A percentile compares a stretch with the other conserved stretches of the same genome.
Evolutionary conservation across 2,329 filamentous ascomycete species (phyloP).

Genomic region (Monosporascus sp.): DNA sequence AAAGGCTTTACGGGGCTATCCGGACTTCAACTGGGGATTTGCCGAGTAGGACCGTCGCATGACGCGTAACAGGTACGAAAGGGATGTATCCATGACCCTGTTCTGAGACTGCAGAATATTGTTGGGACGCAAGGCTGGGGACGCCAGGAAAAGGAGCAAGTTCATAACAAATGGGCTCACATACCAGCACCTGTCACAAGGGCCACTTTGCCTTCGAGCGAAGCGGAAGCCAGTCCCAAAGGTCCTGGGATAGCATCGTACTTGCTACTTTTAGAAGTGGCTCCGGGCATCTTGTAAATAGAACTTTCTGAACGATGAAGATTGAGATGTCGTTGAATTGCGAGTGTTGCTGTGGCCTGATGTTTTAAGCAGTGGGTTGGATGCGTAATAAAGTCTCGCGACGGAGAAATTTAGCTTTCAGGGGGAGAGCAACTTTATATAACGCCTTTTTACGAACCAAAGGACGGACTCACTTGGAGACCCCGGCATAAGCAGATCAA

Average conservation of each 20-base stretch:
- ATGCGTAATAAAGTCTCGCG: background rate
- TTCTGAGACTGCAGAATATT: no score
- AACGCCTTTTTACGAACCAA: no score
- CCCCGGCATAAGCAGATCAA: background rate
- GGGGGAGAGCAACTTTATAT: background rate
- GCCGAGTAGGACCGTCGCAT: constrained; percentile 2
- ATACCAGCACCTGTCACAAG: constrained; percentile 34
- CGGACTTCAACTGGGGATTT: constrained; percentile 21
- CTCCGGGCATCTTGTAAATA: constrained; percentile 27
- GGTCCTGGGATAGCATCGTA: constrained; percentile 34
- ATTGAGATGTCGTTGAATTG: background rate
- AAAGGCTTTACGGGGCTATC: constrained; percentile 1
- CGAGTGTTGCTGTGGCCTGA: no score
- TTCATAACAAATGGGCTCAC: constrained; percentile 12
- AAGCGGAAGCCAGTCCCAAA: constrained; percentile 33
- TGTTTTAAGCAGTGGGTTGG: background rate
- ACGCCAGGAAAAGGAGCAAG: background rate
- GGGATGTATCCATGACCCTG: no score
- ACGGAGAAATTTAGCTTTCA: background rate
- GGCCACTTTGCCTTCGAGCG: constrained; percentile 33
- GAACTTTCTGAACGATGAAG: background rate
- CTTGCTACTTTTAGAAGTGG: constrained; percentile 22
- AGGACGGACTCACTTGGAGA: background rate
- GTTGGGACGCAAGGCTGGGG: no score
- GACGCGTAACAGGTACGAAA: no score